Percentiles rank a stretch among this genome's conserved stretches.
Conservation (phyloP, 2,329 filamentous ascomycete species). For the Aspergillus floridensis region DNA sequence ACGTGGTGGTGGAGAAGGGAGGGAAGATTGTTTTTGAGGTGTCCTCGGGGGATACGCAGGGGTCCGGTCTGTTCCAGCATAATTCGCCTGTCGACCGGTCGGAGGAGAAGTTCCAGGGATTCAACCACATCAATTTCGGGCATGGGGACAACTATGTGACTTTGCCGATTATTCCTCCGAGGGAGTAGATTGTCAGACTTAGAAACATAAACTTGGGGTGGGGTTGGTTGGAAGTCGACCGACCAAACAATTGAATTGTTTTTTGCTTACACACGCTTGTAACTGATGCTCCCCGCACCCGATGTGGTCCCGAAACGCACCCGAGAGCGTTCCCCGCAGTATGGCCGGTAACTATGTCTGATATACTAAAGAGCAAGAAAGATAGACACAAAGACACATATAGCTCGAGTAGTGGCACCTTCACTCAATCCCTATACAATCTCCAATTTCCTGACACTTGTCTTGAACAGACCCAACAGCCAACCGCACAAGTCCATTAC, state of each 20-base stretch:
- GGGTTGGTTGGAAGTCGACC: not conserved
- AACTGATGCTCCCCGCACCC: not conserved
- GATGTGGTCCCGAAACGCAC: constrained; percentile 25
- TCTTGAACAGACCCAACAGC: too few species aligned
- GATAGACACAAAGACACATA: too few species aligned
- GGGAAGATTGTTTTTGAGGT: constrained; percentile 32
- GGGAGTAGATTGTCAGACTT: not conserved
- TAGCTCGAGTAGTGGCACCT: too few species aligned
- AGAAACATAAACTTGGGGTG: not conserved
- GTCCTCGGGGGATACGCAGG: constrained; percentile 51
- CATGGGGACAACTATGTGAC: constrained; percentile 49
- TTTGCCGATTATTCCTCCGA: constrained; percentile 47
- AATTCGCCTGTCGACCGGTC: constrained; percentile 41
- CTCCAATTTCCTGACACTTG: too few species aligned
- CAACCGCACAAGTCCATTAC: not conserved
- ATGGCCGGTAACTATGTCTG: too few species aligned
- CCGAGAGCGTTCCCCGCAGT: not conserved
- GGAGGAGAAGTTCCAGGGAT: constrained; percentile 45
- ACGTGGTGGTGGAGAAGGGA: constrained; percentile 36
- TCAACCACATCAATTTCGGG: constrained; percentile 52
- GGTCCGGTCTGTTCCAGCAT: constrained; percentile 50
- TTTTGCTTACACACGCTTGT: not conserved
- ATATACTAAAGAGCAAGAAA: too few species aligned
- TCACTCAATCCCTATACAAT: too few species aligned
- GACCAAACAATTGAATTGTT: not conserved